Conservation (phyloP, 169 alveolate genomes). For the Haemoproteus tartakovskyi region DNA sequence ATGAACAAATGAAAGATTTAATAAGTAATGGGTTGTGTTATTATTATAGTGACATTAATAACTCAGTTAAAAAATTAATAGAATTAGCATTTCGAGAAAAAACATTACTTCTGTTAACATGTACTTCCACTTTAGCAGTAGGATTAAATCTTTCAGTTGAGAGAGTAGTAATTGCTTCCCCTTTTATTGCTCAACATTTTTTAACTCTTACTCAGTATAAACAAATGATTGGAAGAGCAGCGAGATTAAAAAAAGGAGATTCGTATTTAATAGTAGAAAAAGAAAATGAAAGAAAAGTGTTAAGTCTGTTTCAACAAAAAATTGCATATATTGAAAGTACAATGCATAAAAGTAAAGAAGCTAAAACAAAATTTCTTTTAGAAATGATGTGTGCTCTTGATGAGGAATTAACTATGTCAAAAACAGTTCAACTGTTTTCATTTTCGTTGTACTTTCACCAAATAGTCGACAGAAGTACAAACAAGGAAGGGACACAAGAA, state of each 20-base stretch:
- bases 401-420: background rate
- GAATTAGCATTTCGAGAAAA: slow-evolving; percentile 36
- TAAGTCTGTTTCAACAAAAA: slow-evolving; percentile 10
- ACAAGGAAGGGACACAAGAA: background rate
- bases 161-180: slow-evolving; percentile 48
- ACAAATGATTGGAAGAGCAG: slow-evolving; percentile 65
- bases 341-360: slow-evolving; percentile 10
- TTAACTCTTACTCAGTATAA: slow-evolving; percentile 37
- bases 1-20: slow-evolving; percentile 11
- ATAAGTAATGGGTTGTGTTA: slow-evolving; percentile 41
- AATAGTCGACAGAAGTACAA: background rate
- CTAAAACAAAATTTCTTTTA: slow-evolving; percentile 12
- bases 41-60: slow-evolving; percentile 33
- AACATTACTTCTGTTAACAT: slow-evolving; percentile 34
- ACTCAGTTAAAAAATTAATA: slow-evolving; percentile 6
- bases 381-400: slow-evolving; percentile 18
- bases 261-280: slow-evolving; percentile 34
- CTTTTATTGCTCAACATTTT: slow-evolving; percentile 53
- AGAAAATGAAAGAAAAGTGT: slow-evolving; percentile 18
- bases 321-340: slow-evolving; percentile 32
- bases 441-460: slow-evolving; percentile 17
- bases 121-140: slow-evolving; percentile 49
- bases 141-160: slow-evolving; percentile 49
- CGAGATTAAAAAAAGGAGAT: slow-evolving; percentile 48
- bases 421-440: slow-evolving; percentile 5